Conservation (phyloP, 495 filamentous ascomycete species). For the Talaromyces thailandensis region DNA sequence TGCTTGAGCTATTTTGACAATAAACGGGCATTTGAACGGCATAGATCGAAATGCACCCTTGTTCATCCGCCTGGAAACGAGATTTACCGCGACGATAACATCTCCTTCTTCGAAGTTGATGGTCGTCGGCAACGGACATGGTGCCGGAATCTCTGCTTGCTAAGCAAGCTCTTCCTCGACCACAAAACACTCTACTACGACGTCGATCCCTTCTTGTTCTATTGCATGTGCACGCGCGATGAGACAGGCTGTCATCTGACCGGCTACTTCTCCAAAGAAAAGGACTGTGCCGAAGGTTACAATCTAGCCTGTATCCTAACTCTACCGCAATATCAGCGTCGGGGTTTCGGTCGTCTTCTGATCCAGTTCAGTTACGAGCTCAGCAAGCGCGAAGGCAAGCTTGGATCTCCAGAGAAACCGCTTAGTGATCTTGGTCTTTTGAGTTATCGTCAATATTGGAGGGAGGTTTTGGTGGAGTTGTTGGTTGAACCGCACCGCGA, state of each 20-base stretch:
- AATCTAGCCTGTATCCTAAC: constrained; percentile 98
- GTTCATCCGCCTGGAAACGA: constrained; percentile 94
- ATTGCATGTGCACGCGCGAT: constrained; percentile 88
- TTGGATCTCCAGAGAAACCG: constrained; percentile 93
- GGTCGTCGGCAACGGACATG: constrained; percentile 90
- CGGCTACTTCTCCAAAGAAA: constrained; percentile 97
- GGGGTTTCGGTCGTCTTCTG: constrained; percentile 83
- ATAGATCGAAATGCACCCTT: constrained; percentile 84
- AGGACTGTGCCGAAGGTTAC: constrained; percentile 90
- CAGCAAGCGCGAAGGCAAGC: constrained; percentile 86
- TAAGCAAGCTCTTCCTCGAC: constrained; percentile 94
- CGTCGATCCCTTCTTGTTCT: constrained; percentile 96
- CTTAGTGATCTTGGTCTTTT: constrained; percentile 87
- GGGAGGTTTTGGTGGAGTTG: constrained; percentile 81
- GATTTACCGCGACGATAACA: constrained; percentile 90
- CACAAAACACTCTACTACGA: constrained; percentile 99
- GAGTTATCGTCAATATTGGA: constrained; percentile 94
- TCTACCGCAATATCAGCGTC: constrained; percentile 88
- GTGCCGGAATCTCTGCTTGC: constrained; percentile 91
- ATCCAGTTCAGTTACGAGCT: constrained; percentile 98
- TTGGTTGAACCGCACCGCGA: constrained; percentile 53
- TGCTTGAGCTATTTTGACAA: constrained; percentile 86
- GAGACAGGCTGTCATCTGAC: constrained; percentile 86
- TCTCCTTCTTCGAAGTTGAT: constrained; percentile 97
- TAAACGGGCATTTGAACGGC: constrained; percentile 67